phyloP scores from a whole-genome alignment of 768 basidiomycete genomes.

The Peribolospora baueri region DNA sequence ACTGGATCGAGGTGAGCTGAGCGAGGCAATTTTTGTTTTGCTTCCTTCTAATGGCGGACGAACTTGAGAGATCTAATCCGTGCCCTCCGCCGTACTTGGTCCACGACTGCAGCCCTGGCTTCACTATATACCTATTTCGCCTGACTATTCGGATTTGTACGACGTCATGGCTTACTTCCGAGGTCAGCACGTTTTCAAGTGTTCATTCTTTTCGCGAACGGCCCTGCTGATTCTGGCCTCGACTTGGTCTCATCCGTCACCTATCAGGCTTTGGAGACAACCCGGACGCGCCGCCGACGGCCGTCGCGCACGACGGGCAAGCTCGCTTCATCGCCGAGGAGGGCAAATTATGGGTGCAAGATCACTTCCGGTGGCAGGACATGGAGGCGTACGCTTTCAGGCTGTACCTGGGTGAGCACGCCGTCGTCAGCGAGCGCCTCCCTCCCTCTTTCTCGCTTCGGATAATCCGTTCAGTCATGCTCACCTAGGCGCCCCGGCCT shows the following conservation, averaged over 20 bases:
- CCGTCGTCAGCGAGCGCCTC: too few relatives aligned
- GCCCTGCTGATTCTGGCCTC: too few relatives aligned
- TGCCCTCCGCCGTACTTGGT: neutral
- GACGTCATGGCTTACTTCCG: slow-evolving; percentile 14
- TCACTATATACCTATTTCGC: slow-evolving; percentile 14
- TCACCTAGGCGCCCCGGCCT: too few relatives aligned
- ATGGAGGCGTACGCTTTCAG: slow-evolving; percentile 13
- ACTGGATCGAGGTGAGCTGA: neutral
- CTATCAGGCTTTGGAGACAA: too few relatives aligned
- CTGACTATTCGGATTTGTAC: slow-evolving; percentile 12
- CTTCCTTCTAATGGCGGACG: neutral
- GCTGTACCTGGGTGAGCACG: neutral
- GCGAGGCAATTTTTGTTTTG: neutral
- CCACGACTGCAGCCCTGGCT: slow-evolving; percentile 11
- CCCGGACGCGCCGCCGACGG: slow-evolving; percentile 7
- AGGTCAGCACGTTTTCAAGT: neutral
- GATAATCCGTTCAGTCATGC: too few relatives aligned
- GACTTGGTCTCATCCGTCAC: too few relatives aligned
- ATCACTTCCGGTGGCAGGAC: slow-evolving; percentile 12
- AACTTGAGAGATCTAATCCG: neutral
- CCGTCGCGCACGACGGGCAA: slow-evolving; percentile 11
- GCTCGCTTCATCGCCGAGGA: slow-evolving; percentile 10
- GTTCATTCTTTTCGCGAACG: too few relatives aligned
- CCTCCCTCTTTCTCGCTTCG: too few relatives aligned
- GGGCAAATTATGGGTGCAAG: slow-evolving; percentile 12